Evolutionary conservation across 768 basidiomycete species (phyloP).

Genomic region (Boletellus sp.): DNA sequence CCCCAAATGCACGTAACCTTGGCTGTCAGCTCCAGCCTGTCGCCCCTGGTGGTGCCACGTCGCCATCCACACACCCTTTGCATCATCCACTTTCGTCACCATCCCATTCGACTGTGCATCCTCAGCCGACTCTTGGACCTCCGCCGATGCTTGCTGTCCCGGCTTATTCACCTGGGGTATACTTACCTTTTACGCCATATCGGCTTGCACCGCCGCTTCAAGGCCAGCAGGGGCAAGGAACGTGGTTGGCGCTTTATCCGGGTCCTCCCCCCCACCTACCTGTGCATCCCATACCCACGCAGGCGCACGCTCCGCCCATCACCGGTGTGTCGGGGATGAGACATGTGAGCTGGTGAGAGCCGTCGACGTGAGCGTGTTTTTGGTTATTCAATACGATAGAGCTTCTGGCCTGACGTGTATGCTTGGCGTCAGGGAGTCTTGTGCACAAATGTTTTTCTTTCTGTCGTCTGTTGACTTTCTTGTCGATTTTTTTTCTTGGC

Average conservation of each 20-base stretch:
- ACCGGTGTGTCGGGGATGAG: slow-evolving; percentile 25
- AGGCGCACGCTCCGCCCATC: slow-evolving; percentile 11
- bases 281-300: slow-evolving; percentile 15
- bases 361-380: slow-evolving; percentile 8
- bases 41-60: neutral
- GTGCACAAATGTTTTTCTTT: neutral
- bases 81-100: slow-evolving; percentile 12
- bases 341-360: slow-evolving; percentile 23
- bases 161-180: slow-evolving; percentile 18
- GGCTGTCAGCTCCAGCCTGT: neutral
- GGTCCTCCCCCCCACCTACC: slow-evolving; percentile 13
- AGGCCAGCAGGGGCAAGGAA: slow-evolving; percentile 12
- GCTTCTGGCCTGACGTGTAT: neutral
- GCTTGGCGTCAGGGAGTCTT: neutral
- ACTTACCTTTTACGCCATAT: slow-evolving; percentile 22
- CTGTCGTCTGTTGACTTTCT: slow-evolving; percentile 6
- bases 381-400: neutral
- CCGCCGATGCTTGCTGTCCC: slow-evolving; percentile 17
- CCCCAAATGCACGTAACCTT: slow-evolving; percentile 4
- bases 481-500: slow-evolving; percentile 15
- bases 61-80: neutral
- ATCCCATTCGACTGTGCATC: slow-evolving; percentile 8
- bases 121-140: slow-evolving; percentile 6
- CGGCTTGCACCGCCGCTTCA: slow-evolving; percentile 13
- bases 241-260: slow-evolving; percentile 26